A percentile compares a stretch with the other conserved stretches of the same genome.
These are phyloP conservation scores for Apocynum venetum DNA, from an alignment of 257 asterid genomes.

Conservation along the genomic window DNA sequence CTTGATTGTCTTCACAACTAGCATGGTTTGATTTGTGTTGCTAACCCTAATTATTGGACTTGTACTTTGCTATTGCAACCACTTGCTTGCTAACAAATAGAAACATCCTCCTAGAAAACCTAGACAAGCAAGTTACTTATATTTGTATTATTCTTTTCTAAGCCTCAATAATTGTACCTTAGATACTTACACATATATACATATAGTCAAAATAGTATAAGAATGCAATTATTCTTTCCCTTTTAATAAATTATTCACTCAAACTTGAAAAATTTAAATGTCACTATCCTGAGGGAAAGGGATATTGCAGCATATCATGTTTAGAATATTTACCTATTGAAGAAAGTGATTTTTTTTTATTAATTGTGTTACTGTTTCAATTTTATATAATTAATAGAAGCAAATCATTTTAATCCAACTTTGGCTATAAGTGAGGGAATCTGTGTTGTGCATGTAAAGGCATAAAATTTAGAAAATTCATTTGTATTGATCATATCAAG, in stretches of 20 bases:
- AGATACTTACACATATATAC: background rate
- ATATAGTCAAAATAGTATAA: background rate
- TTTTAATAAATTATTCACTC: too few relatives aligned
- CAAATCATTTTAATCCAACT: too few relatives aligned
- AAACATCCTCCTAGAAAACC: background rate
- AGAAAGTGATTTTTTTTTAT: too few relatives aligned
- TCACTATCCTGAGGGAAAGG: background rate
- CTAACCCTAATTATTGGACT: background rate
- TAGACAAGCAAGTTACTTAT: background rate
- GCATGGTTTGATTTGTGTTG: background rate
- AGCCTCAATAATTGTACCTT: background rate
- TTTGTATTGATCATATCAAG: too few relatives aligned
- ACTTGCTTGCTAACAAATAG: constrained; percentile 4
- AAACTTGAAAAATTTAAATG: too few relatives aligned
- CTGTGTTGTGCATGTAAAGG: too few relatives aligned
- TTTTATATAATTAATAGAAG: too few relatives aligned
- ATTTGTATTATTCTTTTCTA: background rate
- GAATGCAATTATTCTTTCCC: background rate
- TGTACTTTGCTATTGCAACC: constrained; percentile 1
- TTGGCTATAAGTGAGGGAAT: too few relatives aligned
- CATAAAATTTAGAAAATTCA: too few relatives aligned
- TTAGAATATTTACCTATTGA: too few relatives aligned
- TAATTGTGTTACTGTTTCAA: too few relatives aligned
- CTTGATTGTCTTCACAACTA: too few relatives aligned
- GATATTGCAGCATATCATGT: background rate